Evolutionary conservation across 768 basidiomycete species (phyloP).

Genomic region (Lanmaoa pseudosensibilis): DNA sequence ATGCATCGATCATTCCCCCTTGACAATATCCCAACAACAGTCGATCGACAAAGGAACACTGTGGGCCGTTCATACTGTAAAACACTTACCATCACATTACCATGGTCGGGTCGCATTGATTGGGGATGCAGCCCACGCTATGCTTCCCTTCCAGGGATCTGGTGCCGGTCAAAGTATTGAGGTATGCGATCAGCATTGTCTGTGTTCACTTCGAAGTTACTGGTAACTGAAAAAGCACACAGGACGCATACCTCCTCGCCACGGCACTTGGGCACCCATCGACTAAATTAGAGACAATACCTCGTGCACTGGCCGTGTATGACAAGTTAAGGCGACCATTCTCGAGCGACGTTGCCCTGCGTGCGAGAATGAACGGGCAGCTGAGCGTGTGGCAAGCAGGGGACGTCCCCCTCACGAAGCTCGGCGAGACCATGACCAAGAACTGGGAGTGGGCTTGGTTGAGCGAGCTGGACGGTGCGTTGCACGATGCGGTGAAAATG

Average conservation of each 20-base stretch:
- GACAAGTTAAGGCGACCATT: constrained; percentile 52
- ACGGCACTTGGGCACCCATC: constrained; percentile 45
- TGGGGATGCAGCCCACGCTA: constrained; percentile 44
- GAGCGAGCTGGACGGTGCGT: constrained; percentile 19
- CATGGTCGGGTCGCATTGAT: constrained; percentile 52
- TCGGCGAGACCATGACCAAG: constrained; percentile 44
- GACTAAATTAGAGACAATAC: constrained; percentile 35
- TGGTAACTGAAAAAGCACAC: neutral
- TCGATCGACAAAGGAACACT: constrained; percentile 51
- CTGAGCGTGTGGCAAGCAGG: constrained; percentile 15
- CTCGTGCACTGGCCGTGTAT: constrained; percentile 45
- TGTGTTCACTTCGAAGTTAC: no score
- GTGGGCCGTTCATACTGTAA: constrained; percentile 66
- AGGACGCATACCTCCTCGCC: constrained; percentile 41
- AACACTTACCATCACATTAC: constrained; percentile 50
- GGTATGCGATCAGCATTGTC: constrained; percentile 26
- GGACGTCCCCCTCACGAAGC: constrained; percentile 34
- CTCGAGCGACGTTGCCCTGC: constrained; percentile 36
- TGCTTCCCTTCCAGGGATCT: constrained; percentile 44
- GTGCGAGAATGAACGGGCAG: constrained; percentile 22
- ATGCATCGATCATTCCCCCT: neutral
- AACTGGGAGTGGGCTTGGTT: constrained; percentile 58
- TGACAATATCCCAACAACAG: constrained; percentile 32
- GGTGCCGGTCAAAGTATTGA: constrained; percentile 48
- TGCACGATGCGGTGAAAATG: constrained; percentile 19